Evolutionary conservation across 1,284 basidiomycete genomes (phyloP).

Genomic region (Naganishia sp.): DNA sequence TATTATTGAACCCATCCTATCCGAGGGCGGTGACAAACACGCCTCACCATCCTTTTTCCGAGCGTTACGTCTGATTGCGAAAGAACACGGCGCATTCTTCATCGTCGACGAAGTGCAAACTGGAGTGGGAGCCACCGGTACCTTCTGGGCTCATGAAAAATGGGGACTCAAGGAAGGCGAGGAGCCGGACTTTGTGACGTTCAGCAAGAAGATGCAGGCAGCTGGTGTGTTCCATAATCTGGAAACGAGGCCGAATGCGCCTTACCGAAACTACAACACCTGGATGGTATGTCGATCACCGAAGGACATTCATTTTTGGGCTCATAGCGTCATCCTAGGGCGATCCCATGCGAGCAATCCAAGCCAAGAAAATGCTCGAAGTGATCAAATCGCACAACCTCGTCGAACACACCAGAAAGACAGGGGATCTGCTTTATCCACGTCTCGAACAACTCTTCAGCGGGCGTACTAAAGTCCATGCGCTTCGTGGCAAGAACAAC

Average conservation of each 20-base stretch:
- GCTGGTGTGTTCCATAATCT: constrained; percentile 58
- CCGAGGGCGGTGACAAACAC: constrained; percentile 62
- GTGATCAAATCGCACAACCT: constrained; percentile 54
- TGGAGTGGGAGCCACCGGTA: constrained; percentile 60
- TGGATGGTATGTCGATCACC: constrained; percentile 39
- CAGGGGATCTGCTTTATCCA: constrained; percentile 51
- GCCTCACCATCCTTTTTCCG: constrained; percentile 59
- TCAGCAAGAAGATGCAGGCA: constrained; percentile 59
- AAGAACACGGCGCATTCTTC: constrained; percentile 58
- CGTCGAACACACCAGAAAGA: constrained; percentile 49
- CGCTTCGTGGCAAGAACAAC: constrained; percentile 56
- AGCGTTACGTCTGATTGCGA: constrained; percentile 56
- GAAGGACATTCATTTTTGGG: constrained; percentile 39
- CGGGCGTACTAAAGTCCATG: constrained; percentile 31
- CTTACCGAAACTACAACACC: constrained; percentile 57
- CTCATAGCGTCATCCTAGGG: constrained; percentile 36
- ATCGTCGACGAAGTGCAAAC: constrained; percentile 61
- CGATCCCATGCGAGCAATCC: constrained; percentile 58
- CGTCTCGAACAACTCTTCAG: constrained; percentile 43
- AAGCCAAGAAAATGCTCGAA: constrained; percentile 58
- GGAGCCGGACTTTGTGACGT: constrained; percentile 60
- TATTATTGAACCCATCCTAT: constrained; percentile 61
- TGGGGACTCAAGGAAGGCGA: constrained; percentile 56
- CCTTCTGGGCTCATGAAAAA: constrained; percentile 62
- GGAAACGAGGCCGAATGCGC: constrained; percentile 56